phyloP scores from a whole-genome alignment of 2,329 filamentous ascomycete genomes.

The Xylaria sp. region DNA sequence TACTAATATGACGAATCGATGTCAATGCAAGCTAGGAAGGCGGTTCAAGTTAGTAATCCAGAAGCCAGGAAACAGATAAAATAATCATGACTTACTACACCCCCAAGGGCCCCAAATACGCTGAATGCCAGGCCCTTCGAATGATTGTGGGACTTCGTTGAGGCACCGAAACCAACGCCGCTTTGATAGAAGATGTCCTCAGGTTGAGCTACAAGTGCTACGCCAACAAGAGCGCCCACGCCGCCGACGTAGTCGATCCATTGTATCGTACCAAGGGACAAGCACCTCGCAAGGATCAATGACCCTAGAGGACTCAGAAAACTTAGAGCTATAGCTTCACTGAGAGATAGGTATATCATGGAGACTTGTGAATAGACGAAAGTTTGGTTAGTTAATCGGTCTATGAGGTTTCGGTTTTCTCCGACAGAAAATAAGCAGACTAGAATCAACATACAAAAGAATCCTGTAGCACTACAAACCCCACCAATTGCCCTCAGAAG shows the following conservation, averaged over 20 bases:
- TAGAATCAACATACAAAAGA: slow-evolving; percentile 7
- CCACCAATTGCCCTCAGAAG: neutral
- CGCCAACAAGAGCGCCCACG: neutral
- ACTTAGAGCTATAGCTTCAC: slow-evolving; percentile 6
- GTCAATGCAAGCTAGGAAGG: slow-evolving; percentile 3
- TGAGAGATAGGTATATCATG: slow-evolving; percentile 3
- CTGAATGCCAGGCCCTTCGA: neutral
- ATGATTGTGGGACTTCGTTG: neutral
- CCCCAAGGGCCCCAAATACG: neutral
- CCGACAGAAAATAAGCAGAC: neutral
- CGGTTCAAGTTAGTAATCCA: neutral
- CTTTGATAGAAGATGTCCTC: neutral
- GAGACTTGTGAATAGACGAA: slow-evolving; percentile 4
- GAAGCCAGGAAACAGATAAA: neutral
- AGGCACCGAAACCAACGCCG: neutral
- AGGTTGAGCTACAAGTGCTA: slow-evolving; percentile 3
- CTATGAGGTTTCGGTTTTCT: neutral
- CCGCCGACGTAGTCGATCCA: slow-evolving; percentile 1
- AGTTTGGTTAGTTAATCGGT: neutral
- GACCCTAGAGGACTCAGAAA: slow-evolving; percentile 1
- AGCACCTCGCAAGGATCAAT: slow-evolving; percentile 2
- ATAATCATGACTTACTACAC: slow-evolving; percentile 3
- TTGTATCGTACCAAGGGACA: slow-evolving; percentile 1
- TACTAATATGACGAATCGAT: slow-evolving; percentile 4
- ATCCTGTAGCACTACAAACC: slow-evolving; percentile 1